Evolutionary conservation across 2,329 filamentous ascomycete species (phyloP), one percentile per base, ranked within the genome.

Genomic region (Geosmithia putterillii): DNA sequence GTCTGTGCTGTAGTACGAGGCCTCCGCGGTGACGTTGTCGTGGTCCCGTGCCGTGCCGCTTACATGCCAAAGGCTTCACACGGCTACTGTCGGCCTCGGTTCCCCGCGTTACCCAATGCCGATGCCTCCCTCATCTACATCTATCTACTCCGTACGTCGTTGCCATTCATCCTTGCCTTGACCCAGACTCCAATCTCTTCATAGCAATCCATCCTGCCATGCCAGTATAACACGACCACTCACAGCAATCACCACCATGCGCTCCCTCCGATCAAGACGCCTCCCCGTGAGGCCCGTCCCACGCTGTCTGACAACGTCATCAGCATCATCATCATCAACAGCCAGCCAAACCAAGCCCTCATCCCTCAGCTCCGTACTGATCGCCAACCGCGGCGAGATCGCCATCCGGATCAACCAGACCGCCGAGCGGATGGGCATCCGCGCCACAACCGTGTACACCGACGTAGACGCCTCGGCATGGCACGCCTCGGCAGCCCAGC

Each of bases 361-460:
- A 14, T 72, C 76, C 23, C 76, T 81, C 51, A 80, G 79, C 44
- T 94, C 88, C 8, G 84, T 96, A 37, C 74, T 98, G 20, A 96
- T 98, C 58, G 92, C 92, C 43, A 98, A 98, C 61, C 82, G 92
- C 53, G 92, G 92, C 54, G 92, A 98, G 65, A 98, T 98, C 54
- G 92, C 92, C 41, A 73, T 98, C 59, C 85, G 92, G 52, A 92
- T 98, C 51, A 84, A 89, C 51, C 79, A 81, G 51, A 98, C 92
- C 19, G 92, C 92, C 28, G 74, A 85, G 42, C 79, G 83, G 49
- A 83, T 95, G 57, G 90, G 92, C 45, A 94, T 98, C 57, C 80
- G 81, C 48, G 94, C 90, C 17, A 95, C 90, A 1, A 95, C 90
- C 0, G 75, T 98, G 46, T 98, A 95, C 64, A 98, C 92, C 7